Evolutionary conservation across 768 basidiomycete species (phyloP).

Genomic region (Collybia nuda): DNA sequence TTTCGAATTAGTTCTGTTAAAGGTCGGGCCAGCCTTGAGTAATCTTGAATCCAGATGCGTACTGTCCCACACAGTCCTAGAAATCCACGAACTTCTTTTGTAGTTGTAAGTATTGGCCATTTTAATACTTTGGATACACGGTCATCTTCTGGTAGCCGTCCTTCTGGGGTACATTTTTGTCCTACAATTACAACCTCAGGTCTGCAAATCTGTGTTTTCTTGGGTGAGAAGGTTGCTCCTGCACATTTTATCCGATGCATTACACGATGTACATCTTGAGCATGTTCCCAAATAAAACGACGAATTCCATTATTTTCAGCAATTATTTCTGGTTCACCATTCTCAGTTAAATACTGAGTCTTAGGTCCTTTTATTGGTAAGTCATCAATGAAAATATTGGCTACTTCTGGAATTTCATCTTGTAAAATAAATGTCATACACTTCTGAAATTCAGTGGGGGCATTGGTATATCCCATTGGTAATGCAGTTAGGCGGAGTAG

Average conservation of each 20-base stretch:
- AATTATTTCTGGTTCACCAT: constrained; percentile 28
- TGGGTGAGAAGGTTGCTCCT: constrained; percentile 30
- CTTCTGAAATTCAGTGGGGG: constrained; percentile 30
- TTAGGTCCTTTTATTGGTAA: constrained; percentile 14
- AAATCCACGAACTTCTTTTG: constrained; percentile 22
- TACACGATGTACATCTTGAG: constrained; percentile 18
- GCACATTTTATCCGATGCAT: constrained; percentile 19
- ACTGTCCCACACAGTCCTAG: constrained; percentile 21
- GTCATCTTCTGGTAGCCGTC: constrained; percentile 23
- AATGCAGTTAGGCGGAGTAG: constrained; percentile 18
- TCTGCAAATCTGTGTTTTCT: constrained; percentile 21
- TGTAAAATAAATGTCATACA: constrained; percentile 11
- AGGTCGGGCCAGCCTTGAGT: constrained; percentile 20
- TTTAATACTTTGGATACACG: constrained; percentile 24
- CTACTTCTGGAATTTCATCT: constrained; percentile 11
- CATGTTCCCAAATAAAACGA: constrained; percentile 26
- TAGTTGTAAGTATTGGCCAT: constrained; percentile 16
- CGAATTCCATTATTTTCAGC: constrained; percentile 29
- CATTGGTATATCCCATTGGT: constrained; percentile 33
- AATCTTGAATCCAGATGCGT: constrained; percentile 21
- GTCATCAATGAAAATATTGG: constrained; percentile 19
- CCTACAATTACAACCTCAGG: constrained; percentile 26
- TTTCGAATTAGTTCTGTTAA: constrained; percentile 15
- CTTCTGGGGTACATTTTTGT: constrained; percentile 22
- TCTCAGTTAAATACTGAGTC: constrained; percentile 8